These are phyloP conservation scores for Globisporangium takayamanum DNA, from an alignment of 352 stramenopile species.

Conservation along the genomic window DNA sequence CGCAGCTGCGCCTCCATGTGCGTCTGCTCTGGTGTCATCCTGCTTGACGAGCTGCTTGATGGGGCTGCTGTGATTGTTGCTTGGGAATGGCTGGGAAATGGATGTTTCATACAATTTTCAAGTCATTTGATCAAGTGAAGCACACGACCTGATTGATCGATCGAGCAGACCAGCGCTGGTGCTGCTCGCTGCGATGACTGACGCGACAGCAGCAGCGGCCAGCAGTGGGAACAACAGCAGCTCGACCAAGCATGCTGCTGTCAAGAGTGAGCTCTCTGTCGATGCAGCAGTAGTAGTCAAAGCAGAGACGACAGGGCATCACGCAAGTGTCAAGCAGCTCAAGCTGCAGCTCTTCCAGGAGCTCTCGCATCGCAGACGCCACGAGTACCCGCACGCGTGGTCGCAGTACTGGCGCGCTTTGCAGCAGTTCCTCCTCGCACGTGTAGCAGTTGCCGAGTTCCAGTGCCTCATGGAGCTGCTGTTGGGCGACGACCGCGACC, in stretches of 20 bases:
- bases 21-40: not conserved
- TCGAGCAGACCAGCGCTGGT: no score
- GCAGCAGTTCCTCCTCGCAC: slow-evolving; percentile 47
- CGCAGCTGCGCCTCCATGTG: slow-evolving; percentile 49
- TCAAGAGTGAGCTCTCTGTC: no score
- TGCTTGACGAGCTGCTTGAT: not conserved
- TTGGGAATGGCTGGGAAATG: no score
- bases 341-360: slow-evolving; percentile 63
- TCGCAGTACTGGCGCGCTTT: slow-evolving; percentile 52
- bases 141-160: no score
- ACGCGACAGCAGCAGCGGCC: no score
- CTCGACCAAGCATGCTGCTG: no score
- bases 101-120: no score
- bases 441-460: slow-evolving; percentile 51
- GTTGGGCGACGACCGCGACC: slow-evolving; percentile 26
- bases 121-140: no score
- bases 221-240: no score
- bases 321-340: slow-evolving; percentile 22
- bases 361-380: slow-evolving; percentile 30
- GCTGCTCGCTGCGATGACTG: no score
- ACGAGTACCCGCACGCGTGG: slow-evolving; percentile 34
- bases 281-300: not conserved
- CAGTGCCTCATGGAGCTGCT: slow-evolving; percentile 37
- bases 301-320: not conserved
- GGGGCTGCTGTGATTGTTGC: not conserved